Percentiles rank a stretch among this genome's conserved stretches.
phyloP scores from a whole-genome alignment of 139 green algal species.

The Astrephomene gubernaculifera region DNA sequence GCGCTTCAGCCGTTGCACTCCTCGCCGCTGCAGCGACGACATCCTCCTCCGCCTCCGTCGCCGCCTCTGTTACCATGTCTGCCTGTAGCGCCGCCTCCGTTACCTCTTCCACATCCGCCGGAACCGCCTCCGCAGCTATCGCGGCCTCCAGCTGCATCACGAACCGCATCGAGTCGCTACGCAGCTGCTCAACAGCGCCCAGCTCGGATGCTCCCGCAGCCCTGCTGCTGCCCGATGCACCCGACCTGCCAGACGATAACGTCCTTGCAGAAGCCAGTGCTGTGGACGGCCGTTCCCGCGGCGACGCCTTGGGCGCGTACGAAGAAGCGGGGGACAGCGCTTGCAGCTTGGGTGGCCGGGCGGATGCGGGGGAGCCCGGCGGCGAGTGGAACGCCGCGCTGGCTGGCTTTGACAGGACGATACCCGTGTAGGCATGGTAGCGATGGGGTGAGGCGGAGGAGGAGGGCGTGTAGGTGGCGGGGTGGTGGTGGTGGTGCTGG shows the following conservation, averaged over 20 bases:
- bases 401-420: constrained; percentile 21
- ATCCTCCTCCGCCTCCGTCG: not conserved
- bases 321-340: not conserved
- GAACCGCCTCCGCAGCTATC: not conserved
- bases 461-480: too few relatives aligned
- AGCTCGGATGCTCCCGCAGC: not conserved
- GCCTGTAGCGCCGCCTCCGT: not conserved
- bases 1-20: not conserved
- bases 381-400: not conserved
- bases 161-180: constrained; percentile 17
- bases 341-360: constrained; percentile 22
- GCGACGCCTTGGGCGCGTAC: not conserved
- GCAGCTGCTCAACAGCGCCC: not conserved
- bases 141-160: constrained; percentile 21
- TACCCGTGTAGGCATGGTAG: too few relatives aligned
- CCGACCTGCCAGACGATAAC: too few relatives aligned
- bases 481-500: too few relatives aligned
- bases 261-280: too few relatives aligned
- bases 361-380: constrained; percentile 7
- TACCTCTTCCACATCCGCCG: not conserved
- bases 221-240: too few relatives aligned
- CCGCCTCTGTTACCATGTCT: not conserved
- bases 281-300: too few relatives aligned
- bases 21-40: not conserved
- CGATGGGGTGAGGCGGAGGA: too few relatives aligned